Evolutionary conservation across 1,139 yeast genomes (phyloP), one percentile per base, ranked within the genome.

Genomic region (Suzukiozyma palmioleophila): DNA sequence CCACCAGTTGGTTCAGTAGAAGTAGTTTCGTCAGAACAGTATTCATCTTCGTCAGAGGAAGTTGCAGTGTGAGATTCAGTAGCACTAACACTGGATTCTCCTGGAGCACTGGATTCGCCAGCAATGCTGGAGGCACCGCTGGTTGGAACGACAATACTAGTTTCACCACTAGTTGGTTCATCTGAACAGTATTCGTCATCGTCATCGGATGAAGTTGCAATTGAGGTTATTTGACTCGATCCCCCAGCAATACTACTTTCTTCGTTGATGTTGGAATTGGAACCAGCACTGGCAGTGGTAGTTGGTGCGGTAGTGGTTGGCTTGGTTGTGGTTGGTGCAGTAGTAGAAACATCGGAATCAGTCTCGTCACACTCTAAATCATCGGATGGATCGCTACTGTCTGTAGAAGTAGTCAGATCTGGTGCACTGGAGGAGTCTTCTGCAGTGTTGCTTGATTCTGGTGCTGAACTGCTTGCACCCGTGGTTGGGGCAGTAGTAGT

Each of bases 161-260:
- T 28, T 10, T 29, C 31, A 15, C 12, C 27, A 11, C 29, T 40
- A 9, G 34, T 18, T 24, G 40, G 33, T n/a, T 41, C 36, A 9
- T 39, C 50, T 8, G 43, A 46, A 38, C 44, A 40, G 32, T 47
- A 48, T 16, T 47, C 51, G n/a, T n/a, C n/a, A 11, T 45, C 51
- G 35, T 41, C 47, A 32, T 39, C 48, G 29, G 39, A 41, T 12
- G 36, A 32, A 25, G 38, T 33, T 9, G 43, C 6, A 35, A 44
- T 25, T 11, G 41, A 14, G 31, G 28, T 15, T 32, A 11, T 14
- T 15, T 32, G n/a, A 16, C 13, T 11, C 9, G 13, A 32, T n/a
- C 15, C 27, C 6, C 14, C 27, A 11, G 10, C 32, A 22, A 21
- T 37, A 14, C 25, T 37, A 8, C 32, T 38, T 5, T 18, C 7